Evolutionary conservation across 108 stramenopile species (phyloP).

Genomic region (Discostella stelligeroides): DNA sequence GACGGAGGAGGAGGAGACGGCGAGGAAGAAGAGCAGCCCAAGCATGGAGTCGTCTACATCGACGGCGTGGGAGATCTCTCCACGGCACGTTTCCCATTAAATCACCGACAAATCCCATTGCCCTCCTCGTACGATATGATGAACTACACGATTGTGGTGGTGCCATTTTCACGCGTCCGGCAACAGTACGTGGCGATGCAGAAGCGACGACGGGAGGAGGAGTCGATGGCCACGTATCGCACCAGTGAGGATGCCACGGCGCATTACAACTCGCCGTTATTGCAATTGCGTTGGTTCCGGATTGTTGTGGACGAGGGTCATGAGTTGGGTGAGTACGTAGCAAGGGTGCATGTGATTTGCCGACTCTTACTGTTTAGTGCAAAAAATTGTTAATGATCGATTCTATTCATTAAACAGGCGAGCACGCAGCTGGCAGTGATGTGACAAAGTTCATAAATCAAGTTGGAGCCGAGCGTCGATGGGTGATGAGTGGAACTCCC

Average conservation of each 20-base stretch:
- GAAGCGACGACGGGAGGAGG: slow-evolving; percentile 27
- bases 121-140: slow-evolving; percentile 38
- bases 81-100: slow-evolving; percentile 43
- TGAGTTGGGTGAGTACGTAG: slow-evolving; percentile 58
- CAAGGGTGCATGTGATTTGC: no score
- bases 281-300: slow-evolving; percentile 61
- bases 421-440: slow-evolving; percentile 38
- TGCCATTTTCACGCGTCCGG: slow-evolving; percentile 53
- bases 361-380: no score
- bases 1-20: no score
- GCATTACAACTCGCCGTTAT: slow-evolving; percentile 25
- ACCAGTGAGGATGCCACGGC: background rate
- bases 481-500: slow-evolving; percentile 85
- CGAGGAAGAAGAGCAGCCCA: slow-evolving; percentile 5
- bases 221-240: background rate
- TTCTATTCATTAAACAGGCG: background rate
- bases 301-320: slow-evolving; percentile 84
- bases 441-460: slow-evolving; percentile 55
- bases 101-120: slow-evolving; percentile 21
- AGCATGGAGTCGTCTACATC: slow-evolving; percentile 52
- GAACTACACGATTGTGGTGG: slow-evolving; percentile 52
- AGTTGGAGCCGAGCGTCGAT: slow-evolving; percentile 73
- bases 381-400: slow-evolving; percentile 1
- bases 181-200: slow-evolving; percentile 18
- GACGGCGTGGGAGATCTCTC: slow-evolving; percentile 63